phyloP scores from a whole-genome alignment of 805 yeast genomes.

The Pichia exigua region DNA sequence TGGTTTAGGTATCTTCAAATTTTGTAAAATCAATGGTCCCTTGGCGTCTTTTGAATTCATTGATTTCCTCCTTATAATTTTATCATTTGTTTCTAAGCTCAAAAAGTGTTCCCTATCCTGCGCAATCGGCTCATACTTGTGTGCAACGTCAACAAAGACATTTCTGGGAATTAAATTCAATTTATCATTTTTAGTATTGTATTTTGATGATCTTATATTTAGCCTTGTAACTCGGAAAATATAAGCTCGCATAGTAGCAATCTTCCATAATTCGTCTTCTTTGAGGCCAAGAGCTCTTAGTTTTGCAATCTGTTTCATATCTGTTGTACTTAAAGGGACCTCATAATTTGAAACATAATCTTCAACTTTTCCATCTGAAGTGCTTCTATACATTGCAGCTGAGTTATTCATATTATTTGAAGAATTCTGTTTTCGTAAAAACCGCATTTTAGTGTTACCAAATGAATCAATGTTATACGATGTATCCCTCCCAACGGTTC shows the following conservation, averaged over 20 bases:
- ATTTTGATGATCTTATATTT: neutral
- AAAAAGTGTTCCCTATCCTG: neutral
- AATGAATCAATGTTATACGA: conserved; percentile 32
- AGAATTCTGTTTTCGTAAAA: conserved; percentile 20
- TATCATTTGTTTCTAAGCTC: too few relatives aligned
- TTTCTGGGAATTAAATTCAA: conserved; percentile 38
- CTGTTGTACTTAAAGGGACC: conserved; percentile 54
- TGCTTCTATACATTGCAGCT: neutral
- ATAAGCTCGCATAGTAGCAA: conserved; percentile 62
- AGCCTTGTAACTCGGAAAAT: conserved; percentile 49
- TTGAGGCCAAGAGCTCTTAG: conserved; percentile 65
- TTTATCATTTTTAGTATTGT: neutral
- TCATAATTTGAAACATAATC: conserved; percentile 35
- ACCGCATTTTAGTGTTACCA: conserved; percentile 35
- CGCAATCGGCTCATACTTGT: conserved; percentile 15
- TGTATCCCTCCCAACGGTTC: conserved; percentile 16
- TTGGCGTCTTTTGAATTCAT: neutral
- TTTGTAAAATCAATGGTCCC: conserved; percentile 1
- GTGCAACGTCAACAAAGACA: conserved; percentile 40
- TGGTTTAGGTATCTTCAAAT: neutral
- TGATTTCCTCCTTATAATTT: neutral
- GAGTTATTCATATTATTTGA: neutral
- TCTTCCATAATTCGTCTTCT: conserved; percentile 75
- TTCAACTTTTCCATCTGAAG: conserved; percentile 16
- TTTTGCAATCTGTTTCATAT: conserved; percentile 64